Base-by-base conservation (phyloP, 345 rosid species). In the Clarkia xantiana region DNA sequence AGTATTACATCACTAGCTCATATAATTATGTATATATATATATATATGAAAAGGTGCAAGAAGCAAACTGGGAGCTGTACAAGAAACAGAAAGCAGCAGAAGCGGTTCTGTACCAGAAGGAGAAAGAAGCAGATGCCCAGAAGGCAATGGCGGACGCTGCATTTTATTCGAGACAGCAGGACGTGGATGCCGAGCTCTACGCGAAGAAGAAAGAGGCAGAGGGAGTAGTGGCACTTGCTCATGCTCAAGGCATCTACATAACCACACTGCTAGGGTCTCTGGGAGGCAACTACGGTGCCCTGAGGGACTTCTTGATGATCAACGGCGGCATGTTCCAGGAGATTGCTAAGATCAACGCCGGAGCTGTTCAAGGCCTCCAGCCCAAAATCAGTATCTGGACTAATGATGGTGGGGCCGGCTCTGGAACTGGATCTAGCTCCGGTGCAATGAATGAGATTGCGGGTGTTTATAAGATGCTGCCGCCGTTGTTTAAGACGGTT, bases 351-450 rank as follows among this genome's bases (percentile, higher is more conserved):
- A 58, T 56, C 17, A 86, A 80, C 11, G 84, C 83, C 0, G 63
- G 71, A 11, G 90, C 78, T 2, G 74, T 82, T 15, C 74, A 55
- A 0, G 89, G 81, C 19, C 51, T 80, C 49, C 72, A 75, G 25
- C 94, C 89, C 0, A 86, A 64, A 54, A 77, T 86, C 48, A 83
- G 94, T 48, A 66, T 86, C 14, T 86, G 90, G 90, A 78, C 71
- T 44, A 66, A 52, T 7, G 82, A 68, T 6, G 65, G 65, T 6
- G 65, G 65, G 36, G 5, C 36, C 9, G 36, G 1, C 9, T 29
- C 8, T 5, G 36, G 36, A 23, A 6, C 4, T 0, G 64, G 52
- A 4, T 55, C 58, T 18, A 64, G 34, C 9, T 51, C 15, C 2
- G 34, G 16, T 7, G 70, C 44, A 52, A 2, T 57, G 57, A 1